Percentiles rank a stretch among this genome's conserved stretches.
These are phyloP conservation scores for Talaromyces nanjingensis DNA, from an alignment of 495 filamentous ascomycete genomes.

Conservation along the genomic window DNA sequence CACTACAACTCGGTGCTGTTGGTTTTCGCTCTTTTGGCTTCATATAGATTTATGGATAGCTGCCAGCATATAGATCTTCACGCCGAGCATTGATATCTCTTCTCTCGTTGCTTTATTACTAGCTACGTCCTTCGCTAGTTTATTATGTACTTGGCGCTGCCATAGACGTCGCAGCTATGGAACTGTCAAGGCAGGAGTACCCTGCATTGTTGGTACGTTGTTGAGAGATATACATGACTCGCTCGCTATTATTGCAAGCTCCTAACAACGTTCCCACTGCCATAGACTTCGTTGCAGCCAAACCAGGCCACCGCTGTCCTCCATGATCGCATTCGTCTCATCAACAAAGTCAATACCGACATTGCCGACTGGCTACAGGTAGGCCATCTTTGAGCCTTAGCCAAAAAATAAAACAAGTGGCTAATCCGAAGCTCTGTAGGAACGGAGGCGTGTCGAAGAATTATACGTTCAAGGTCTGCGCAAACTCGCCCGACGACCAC, in stretches of 20 bases:
- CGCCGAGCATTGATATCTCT: neutral
- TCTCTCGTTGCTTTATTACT: constrained; percentile 6
- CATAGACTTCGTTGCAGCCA: constrained; percentile 74
- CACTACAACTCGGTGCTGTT: neutral
- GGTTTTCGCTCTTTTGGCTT: neutral
- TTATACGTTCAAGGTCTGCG: constrained; percentile 76
- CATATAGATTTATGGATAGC: neutral
- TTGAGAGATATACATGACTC: constrained; percentile 45
- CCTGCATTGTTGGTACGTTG: constrained; percentile 96
- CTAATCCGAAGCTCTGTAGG: constrained; percentile 43
- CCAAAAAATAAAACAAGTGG: neutral
- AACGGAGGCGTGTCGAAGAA: constrained; percentile 89
- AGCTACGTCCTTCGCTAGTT: constrained; percentile 9
- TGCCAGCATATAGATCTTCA: neutral
- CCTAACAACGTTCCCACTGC: neutral
- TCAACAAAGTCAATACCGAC: constrained; percentile 78
- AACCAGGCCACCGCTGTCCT: constrained; percentile 77
- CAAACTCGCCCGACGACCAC: constrained; percentile 64
- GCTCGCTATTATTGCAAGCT: neutral
- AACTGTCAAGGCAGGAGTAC: constrained; percentile 87
- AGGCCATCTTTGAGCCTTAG: constrained; percentile 18
- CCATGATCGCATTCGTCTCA: constrained; percentile 81
- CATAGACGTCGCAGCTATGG: constrained; percentile 46
- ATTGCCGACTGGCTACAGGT: constrained; percentile 98
- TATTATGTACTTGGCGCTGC: constrained; percentile 36